A percentile compares a stretch with the other conserved stretches of the same genome.
phyloP scores from a whole-genome alignment of 1,139 yeast genomes.

The Taiozyma onychis region DNA sequence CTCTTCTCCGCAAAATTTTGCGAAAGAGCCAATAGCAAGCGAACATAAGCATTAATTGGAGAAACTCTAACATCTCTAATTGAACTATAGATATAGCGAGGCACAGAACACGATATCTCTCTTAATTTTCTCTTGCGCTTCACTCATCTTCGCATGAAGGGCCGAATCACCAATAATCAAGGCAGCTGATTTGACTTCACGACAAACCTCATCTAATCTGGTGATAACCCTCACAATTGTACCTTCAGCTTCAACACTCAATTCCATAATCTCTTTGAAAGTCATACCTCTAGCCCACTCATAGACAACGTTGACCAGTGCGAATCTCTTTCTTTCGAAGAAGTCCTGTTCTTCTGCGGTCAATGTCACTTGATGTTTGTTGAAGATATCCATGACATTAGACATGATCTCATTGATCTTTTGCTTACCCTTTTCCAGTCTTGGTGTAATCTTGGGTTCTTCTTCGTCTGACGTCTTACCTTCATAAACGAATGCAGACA shows the following conservation, averaged over 20 bases:
- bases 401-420: conserved; percentile 68
- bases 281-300: conserved; percentile 98
- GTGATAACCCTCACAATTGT: conserved; percentile 97
- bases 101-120: conserved; percentile 98
- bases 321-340: conserved; percentile 78
- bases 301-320: conserved; percentile 86
- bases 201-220: conserved; percentile 87
- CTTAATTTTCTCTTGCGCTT: conserved; percentile 91
- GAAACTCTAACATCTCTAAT: neutral
- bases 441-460: conserved; percentile 66
- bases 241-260: conserved; percentile 91
- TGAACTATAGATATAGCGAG: conserved; percentile 67
- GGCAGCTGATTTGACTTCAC: conserved; percentile 93
- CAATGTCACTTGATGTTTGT: conserved; percentile 62
- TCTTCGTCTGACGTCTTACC: conserved; percentile 60
- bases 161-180: conserved; percentile 90
- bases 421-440: conserved; percentile 71
- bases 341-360: conserved; percentile 86
- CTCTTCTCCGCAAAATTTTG: neutral
- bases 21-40: neutral
- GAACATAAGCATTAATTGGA: neutral
- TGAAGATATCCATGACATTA: conserved; percentile 55
- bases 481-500: conserved; percentile 90
- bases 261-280: conserved; percentile 83
- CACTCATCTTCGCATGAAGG: conserved; percentile 81